Conservation (phyloP, 2,329 filamentous ascomycete species). For the Xylaria sp. region DNA sequence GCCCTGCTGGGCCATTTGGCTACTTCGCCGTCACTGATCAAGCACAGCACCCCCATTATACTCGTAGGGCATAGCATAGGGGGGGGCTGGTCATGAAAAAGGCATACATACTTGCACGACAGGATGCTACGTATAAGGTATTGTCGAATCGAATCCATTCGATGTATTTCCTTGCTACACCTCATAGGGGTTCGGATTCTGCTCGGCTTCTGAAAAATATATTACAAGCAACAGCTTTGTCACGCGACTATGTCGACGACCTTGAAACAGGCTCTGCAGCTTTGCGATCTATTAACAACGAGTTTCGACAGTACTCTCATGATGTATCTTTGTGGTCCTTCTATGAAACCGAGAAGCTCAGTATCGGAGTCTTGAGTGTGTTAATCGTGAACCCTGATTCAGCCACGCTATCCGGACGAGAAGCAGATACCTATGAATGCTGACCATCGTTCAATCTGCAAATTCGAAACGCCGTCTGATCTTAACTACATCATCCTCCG, state of each 20-base stretch:
- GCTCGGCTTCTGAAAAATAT: constrained; percentile 23
- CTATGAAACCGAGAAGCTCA: constrained; percentile 25
- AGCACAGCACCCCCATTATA: constrained; percentile 7
- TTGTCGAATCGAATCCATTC: constrained; percentile 11
- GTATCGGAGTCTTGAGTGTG: neutral
- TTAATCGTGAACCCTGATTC: constrained; percentile 25
- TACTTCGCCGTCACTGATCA: constrained; percentile 12
- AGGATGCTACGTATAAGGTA: constrained; percentile 7
- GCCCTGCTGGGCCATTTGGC: constrained; percentile 3
- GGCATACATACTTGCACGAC: constrained; percentile 22
- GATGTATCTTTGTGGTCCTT: constrained; percentile 22
- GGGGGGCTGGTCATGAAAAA: constrained; percentile 27
- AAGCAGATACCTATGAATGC: constrained; percentile 27
- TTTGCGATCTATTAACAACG: constrained; percentile 20
- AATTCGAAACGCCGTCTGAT: constrained; percentile 21
- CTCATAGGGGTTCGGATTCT: constrained; percentile 20
- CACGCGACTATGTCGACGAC: constrained; percentile 16
- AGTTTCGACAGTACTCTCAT: constrained; percentile 19
- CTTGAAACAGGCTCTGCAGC: constrained; percentile 12
- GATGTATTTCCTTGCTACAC: constrained; percentile 30
- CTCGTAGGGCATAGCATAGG: constrained; percentile 26
- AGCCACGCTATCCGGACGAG: constrained; percentile 24
- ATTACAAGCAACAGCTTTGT: neutral
- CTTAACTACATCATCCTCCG: constrained; percentile 24
- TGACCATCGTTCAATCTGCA: constrained; percentile 30